Percentiles rank a stretch among this genome's conserved stretches.
phyloP scores from a whole-genome alignment of 176 grass and related monocot species.

The Oryza longistaminata region DNA sequence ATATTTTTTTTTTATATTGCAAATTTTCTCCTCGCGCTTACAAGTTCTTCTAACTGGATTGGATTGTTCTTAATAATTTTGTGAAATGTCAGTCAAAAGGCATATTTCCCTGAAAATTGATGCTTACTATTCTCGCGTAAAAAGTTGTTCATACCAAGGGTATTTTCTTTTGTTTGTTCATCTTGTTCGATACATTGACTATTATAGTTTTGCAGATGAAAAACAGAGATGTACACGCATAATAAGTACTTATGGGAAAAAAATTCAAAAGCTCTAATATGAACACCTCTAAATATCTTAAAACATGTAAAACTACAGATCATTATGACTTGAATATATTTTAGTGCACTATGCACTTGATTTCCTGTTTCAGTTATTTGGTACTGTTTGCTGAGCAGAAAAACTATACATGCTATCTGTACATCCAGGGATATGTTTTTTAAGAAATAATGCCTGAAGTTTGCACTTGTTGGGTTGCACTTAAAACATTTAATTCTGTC shows the following conservation, averaged over 20 bases:
- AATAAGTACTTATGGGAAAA: neutral
- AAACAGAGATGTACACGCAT: neutral
- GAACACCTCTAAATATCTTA: neutral
- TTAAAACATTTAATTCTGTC: neutral
- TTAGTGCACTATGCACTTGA: neutral
- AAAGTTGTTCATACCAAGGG: neutral
- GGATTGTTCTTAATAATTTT: neutral
- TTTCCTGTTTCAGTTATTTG: neutral
- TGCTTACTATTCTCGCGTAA: neutral
- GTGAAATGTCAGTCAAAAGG: neutral
- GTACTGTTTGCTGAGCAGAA: constrained; percentile 2
- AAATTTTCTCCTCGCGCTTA: neutral
- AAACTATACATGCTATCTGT: neutral
- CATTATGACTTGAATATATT: neutral
- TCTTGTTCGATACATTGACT: neutral
- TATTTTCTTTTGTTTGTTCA: neutral
- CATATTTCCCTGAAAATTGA: neutral
- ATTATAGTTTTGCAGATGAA: neutral
- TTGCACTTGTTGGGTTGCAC: neutral
- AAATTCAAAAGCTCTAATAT: neutral
- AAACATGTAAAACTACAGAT: neutral
- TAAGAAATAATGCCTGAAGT: neutral
- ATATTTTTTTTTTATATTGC: neutral
- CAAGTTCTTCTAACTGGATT: too few relatives aligned
- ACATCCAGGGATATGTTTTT: neutral